phyloP scores from a whole-genome alignment of 2,329 filamentous ascomycete genomes.

The Microcera coccophila region DNA sequence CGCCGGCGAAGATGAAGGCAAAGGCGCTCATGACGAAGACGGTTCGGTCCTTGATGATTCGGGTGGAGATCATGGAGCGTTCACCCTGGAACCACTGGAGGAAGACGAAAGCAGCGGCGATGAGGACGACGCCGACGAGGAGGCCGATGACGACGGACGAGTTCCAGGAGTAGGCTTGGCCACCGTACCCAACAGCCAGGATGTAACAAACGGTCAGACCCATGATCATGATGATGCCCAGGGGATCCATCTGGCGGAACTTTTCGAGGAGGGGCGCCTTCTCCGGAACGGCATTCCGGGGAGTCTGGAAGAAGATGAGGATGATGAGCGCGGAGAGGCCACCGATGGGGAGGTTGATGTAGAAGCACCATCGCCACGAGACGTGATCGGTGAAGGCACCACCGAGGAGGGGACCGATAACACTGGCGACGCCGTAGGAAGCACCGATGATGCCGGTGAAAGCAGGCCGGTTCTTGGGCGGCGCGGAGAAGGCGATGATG shows the following conservation, averaged over 20 bases:
- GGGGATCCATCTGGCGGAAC: constrained; percentile 46
- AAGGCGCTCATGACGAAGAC: constrained; percentile 36
- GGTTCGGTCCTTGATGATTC: constrained; percentile 38
- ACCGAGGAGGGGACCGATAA: constrained; percentile 36
- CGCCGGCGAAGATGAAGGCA: constrained; percentile 41
- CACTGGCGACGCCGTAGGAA: constrained; percentile 34
- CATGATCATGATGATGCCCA: constrained; percentile 45
- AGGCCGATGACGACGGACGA: constrained; percentile 40
- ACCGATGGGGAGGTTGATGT: constrained; percentile 38
- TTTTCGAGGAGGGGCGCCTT: constrained; percentile 40
- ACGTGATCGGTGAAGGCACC: constrained; percentile 37
- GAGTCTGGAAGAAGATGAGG: constrained; percentile 41
- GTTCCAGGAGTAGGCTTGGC: constrained; percentile 42
- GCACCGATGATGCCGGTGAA: constrained; percentile 39
- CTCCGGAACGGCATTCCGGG: constrained; percentile 35
- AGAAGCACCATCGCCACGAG: constrained; percentile 40
- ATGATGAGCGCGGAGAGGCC: constrained; percentile 34
- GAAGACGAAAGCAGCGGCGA: constrained; percentile 32
- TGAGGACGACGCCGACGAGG: constrained; percentile 38
- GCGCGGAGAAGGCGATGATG: constrained; percentile 45
- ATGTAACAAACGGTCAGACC: constrained; percentile 40
- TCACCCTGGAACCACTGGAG: constrained; percentile 44
- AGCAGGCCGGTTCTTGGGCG: constrained; percentile 33
- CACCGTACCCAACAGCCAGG: constrained; percentile 47
- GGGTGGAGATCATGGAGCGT: constrained; percentile 40